Conservation (phyloP, 2,329 filamentous ascomycete genomes). For the Leptoxyphium fumago region DNA sequence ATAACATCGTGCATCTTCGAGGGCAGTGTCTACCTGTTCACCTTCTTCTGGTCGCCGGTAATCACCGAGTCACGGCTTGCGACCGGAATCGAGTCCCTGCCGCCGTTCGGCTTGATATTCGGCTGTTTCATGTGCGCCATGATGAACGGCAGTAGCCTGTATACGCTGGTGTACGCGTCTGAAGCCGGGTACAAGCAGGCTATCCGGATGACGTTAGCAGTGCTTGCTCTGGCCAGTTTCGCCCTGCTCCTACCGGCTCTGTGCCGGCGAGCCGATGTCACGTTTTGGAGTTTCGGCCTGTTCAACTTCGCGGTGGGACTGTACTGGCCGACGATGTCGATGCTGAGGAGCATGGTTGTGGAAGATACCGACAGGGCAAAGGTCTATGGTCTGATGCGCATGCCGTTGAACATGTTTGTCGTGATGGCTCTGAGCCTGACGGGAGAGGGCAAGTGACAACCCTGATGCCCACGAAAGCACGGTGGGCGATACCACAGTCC, state of each 20-base stretch:
- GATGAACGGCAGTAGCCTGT: constrained; percentile 43
- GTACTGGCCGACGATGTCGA: constrained; percentile 43
- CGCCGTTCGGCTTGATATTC: constrained; percentile 39
- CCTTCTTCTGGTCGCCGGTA: constrained; percentile 47
- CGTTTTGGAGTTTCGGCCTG: constrained; percentile 43
- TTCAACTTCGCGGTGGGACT: constrained; percentile 44
- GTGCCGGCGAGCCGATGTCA: constrained; percentile 27
- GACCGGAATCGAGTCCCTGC: neutral
- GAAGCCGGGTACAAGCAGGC: constrained; percentile 6
- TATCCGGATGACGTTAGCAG: constrained; percentile 19
- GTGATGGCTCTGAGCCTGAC: constrained; percentile 34
- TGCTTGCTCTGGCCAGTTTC: constrained; percentile 27
- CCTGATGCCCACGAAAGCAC: no score
- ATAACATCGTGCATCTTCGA: constrained; percentile 45
- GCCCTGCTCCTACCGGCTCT: constrained; percentile 21
- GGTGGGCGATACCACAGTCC: no score
- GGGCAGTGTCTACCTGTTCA: constrained; percentile 47
- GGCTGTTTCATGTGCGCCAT: constrained; percentile 45
- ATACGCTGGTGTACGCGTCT: constrained; percentile 20
- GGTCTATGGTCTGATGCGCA: constrained; percentile 42
- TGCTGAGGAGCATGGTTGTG: constrained; percentile 40
- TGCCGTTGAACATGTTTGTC: constrained; percentile 45
- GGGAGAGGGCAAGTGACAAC: constrained; percentile 16
- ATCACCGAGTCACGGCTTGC: constrained; percentile 19
- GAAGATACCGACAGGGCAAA: constrained; percentile 39